Conservation (phyloP, 768 basidiomycete species). For the Tulasnella sp. region DNA sequence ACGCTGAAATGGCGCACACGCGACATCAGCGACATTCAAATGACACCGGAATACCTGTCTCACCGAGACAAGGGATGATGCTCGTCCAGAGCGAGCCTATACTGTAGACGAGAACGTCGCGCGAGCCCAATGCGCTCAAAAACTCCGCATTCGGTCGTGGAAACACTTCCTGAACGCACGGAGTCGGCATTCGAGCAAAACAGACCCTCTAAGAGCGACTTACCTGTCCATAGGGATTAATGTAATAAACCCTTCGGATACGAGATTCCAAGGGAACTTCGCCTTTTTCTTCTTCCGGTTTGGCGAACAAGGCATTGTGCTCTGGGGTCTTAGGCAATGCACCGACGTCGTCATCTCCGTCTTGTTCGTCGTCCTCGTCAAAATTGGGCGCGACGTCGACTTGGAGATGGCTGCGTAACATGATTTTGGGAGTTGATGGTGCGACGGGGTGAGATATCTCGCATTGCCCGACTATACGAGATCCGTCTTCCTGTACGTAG, state of each 20-base stretch:
- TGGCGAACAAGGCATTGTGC: slow-evolving; percentile 58
- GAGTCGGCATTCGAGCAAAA: not conserved
- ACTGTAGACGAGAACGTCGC: slow-evolving; percentile 73
- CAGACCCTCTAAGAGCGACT: not conserved
- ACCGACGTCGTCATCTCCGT: not conserved
- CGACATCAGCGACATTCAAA: not conserved
- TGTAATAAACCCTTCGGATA: slow-evolving; percentile 67
- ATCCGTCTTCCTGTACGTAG: slow-evolving; percentile 42
- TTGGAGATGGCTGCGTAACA: not conserved
- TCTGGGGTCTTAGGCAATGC: slow-evolving; percentile 19
- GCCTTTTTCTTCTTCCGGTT: slow-evolving; percentile 19
- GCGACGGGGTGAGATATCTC: slow-evolving; percentile 79
- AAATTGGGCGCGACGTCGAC: not conserved
- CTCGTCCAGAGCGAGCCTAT: slow-evolving; percentile 95
- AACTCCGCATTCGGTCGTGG: slow-evolving; percentile 79
- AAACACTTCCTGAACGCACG: slow-evolving; percentile 50
- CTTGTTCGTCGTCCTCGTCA: slow-evolving; percentile 13
- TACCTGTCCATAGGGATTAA: slow-evolving; percentile 72
- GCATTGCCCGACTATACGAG: slow-evolving; percentile 78
- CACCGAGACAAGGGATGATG: slow-evolving; percentile 72
- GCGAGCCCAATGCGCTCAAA: slow-evolving; percentile 45
- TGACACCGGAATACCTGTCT: not conserved
- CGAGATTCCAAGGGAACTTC: slow-evolving; percentile 29
- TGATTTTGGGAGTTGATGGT: not conserved
- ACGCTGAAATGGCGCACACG: slow-evolving; percentile 27